Base-by-base conservation (phyloP, 495 filamentous ascomycete species). In the Trichocladium uniseriatum region DNA sequence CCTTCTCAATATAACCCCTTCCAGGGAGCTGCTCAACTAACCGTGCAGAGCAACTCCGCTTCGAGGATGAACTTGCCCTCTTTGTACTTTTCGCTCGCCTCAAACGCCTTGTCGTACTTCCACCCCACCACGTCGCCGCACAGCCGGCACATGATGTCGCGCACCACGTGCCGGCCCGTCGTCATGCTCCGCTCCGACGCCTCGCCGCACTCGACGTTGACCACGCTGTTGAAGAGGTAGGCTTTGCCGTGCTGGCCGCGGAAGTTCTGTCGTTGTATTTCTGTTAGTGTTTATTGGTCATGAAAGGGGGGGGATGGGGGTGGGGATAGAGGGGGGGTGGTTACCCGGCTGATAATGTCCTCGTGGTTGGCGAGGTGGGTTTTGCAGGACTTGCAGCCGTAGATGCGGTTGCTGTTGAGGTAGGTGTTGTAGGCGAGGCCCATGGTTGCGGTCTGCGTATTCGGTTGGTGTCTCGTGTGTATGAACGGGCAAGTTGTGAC, bases 51-150 rank as follows among this genome's bases (percentile, higher is more conserved):
- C 48, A 97, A 67, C 71, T 96, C 91, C 34, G 86, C 87, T 73
- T 98, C 92, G 51, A 98, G 76, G 45, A 98, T 98, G 62, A 85
- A 98, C 69, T 96, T 96, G 35, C 88, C 89, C 72, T 98, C 92
- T 72, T 98, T 98, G 69, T 98, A 98, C 72, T 95, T 95, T 78
- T 98, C 91, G 49, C 72, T 79, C 38, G 69, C 58, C 77, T 98
- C 92, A 61, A 82, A 96, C 24, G 92, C 92, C 69, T 94, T 94
- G 67, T 98, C 92, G 70, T 98, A 98, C 70, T 95, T 98, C 92
- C 92, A 98, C 20, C 92, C 92, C 45, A 98, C 92, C 41, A 83
- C 86, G 63, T 86, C 83, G 56, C 82, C 83, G 80, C 92, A 98
- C 69, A 91, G 84, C 44, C 82, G 73, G 70, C 92, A 98, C 35